A percentile compares a stretch with the other conserved stretches of the same genome.
Evolutionary conservation across 1,284 basidiomycete species (phyloP).

Genomic region (Apiotrichum gracile): DNA sequence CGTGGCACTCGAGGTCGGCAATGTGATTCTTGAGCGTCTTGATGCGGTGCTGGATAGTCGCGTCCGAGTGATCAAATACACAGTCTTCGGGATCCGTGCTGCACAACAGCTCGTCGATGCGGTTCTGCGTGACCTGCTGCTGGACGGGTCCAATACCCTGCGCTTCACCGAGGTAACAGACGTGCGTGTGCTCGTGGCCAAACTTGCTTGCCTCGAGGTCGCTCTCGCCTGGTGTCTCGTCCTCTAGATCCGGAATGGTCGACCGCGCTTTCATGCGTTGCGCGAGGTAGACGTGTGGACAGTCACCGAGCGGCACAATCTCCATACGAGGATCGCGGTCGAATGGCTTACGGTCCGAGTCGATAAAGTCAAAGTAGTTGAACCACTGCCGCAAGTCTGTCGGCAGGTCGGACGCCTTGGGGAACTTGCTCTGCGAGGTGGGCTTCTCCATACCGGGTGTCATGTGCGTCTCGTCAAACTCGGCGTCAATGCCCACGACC

Average conservation of each 20-base stretch:
- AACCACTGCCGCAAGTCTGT: conserved; percentile 57
- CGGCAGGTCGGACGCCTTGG: conserved; percentile 28
- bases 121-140: conserved; percentile 57
- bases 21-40: conserved; percentile 27
- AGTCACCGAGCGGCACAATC: conserved; percentile 65
- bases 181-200: conserved; percentile 77
- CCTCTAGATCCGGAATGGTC: conserved; percentile 41
- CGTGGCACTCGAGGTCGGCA: conserved; percentile 19
- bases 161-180: conserved; percentile 67
- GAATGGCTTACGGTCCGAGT: conserved; percentile 63
- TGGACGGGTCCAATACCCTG: conserved; percentile 66
- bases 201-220: conserved; percentile 63
- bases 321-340: conserved; percentile 59
- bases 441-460: not conserved
- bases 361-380: conserved; percentile 77
- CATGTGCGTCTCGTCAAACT: conserved; percentile 60
- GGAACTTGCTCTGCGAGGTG: conserved; percentile 1
- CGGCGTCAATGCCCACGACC: conserved; percentile 69
- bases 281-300: conserved; percentile 79
- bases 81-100: not conserved
- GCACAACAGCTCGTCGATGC: conserved; percentile 44
- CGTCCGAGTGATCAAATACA: not conserved
- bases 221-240: conserved; percentile 1
- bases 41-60: conserved; percentile 17
- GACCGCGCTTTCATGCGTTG: conserved; percentile 51